Base-by-base conservation (phyloP, 2,329 filamentous ascomycete species). In the Diplodia sapinea region DNA sequence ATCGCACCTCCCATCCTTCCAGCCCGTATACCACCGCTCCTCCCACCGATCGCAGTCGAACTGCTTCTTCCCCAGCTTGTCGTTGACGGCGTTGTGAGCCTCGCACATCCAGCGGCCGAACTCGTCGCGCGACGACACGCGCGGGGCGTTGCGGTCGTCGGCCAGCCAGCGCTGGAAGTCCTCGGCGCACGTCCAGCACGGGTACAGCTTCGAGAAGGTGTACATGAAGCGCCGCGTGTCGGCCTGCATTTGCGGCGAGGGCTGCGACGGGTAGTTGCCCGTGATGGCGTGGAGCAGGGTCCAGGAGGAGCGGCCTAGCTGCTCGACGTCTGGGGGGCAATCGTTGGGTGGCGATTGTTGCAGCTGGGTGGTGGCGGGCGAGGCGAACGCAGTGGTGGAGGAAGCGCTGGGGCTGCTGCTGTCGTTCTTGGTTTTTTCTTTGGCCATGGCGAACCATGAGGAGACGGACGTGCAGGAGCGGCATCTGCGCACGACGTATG, bases 31-130 rank as follows among this genome's bases (percentile, higher is more conserved):
- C 95, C 95, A 99, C 78, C 95, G 87, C 84, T 98, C 92, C 78
- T 97, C 89, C 94, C 95, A 98, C 74, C 84, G 87, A 66, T 83
- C 84, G 81, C 95, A 99, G 83, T 99, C 93, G 81, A 99, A 99
- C 73, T 86, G 86, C 69, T 87, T 85, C 85, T 99, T 99, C 61
- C 95, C 95, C 72, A 99, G 79, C 83, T 97, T 98, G 69, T 84
- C 83, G 79, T 96, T 96, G 55, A 96, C 92, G 33, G 91, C 91
- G 79, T 96, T 96, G 79, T 96, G 92, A 69, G 92, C 92, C 74
- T 91, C 89, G 76, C 92, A 96, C 78, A 95, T 85, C 92, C 92
- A 96, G 69, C 83, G 83, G 29, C 91, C 92, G 78, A 95, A 93
- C 73, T 93, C 90, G 68, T 88, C 86, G 66, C 86, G 78, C 56